Base-by-base conservation (phyloP, 140 eudicot species). In the Stevia rebaudiana region DNA sequence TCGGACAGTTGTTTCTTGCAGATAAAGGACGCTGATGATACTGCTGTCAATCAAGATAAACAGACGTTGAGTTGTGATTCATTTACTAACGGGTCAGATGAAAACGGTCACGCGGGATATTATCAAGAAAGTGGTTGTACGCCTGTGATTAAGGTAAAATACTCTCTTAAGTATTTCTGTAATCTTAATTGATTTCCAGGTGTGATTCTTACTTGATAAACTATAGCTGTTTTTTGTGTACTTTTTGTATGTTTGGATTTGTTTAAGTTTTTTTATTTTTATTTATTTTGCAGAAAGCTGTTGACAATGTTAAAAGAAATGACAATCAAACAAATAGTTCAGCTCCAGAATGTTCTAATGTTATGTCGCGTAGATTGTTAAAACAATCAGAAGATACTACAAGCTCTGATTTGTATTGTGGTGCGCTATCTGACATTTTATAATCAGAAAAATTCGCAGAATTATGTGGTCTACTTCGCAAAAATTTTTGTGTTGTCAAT, bases 391-490 rank as follows among this genome's bases (percentile, higher is more conserved):
- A 71, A 42, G 42, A 42, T 59, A 21, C 21, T 49, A 80, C 83
- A 18, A 77, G 59, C 66, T 78, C 86, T 40, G 87, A 78, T 48
- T 48, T 52, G 55, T 84, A 89, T 54, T 65, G 53, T 62, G 72
- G 28, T 42, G 82, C 81, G 25, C 74, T 88, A 63, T 77, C 60
- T 49, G 81, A 76, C 36, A 72, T 92, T 68, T 36, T 85, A 44
- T 78, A 61, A 16, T 92, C 98, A 11, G 87, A 80, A n/a, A 81
- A 83, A 48, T 92, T 88, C 69, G 70, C 86, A 11, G 77, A 78
- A 40, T 54, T 92, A 44, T 78, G 88, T 71, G 76, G 78, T 59
- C 72, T 85, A 15, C 86, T 92, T 55, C 51, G 72, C 33, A 79
- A 80, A 63, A 88, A 78, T 78, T 87, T 87, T 66, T 77, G 81